Conservation (phyloP, 768 basidiomycete genomes). For the Phaeotremella fagi region DNA sequence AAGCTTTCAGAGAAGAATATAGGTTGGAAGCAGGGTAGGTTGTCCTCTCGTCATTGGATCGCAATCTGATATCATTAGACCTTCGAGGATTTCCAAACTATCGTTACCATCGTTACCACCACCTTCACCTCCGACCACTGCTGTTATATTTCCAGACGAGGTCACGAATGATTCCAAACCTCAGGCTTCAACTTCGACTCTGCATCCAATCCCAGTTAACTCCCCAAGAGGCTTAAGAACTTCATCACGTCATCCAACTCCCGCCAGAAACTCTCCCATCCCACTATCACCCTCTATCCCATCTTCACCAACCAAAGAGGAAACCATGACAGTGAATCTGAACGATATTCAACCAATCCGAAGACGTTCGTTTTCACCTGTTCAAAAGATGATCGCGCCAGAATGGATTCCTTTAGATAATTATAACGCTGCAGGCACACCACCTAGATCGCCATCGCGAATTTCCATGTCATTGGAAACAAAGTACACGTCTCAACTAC, state of each 20-base stretch:
- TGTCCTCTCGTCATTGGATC: slow-evolving; percentile 1
- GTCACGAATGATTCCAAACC: not conserved
- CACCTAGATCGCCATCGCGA: slow-evolving; percentile 10
- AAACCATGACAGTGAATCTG: slow-evolving; percentile 16
- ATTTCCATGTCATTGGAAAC: slow-evolving; percentile 34
- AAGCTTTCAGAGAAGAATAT: slow-evolving; percentile 30
- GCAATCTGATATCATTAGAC: slow-evolving; percentile 5
- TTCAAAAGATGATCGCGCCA: slow-evolving; percentile 6
- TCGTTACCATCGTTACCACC: slow-evolving; percentile 27
- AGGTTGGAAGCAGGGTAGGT: slow-evolving; percentile 37
- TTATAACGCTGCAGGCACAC: slow-evolving; percentile 18
- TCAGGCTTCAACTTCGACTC: slow-evolving; percentile 4
- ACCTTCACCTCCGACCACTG: slow-evolving; percentile 26
- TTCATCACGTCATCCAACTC: slow-evolving; percentile 3
- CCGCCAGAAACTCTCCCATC: slow-evolving; percentile 2
- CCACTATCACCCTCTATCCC: not conserved
- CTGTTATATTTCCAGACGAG: slow-evolving; percentile 36
- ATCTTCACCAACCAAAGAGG: not conserved
- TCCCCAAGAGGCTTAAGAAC: not conserved
- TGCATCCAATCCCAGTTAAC: not conserved
- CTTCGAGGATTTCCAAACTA: slow-evolving; percentile 15
- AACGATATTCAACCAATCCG: slow-evolving; percentile 16
- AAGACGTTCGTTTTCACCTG: slow-evolving; percentile 5
- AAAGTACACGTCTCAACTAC: slow-evolving; percentile 28
- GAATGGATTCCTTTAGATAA: slow-evolving; percentile 35